These are phyloP conservation scores for Diospyros lotus DNA, from an alignment of 148 eudicot species.

Conservation along the genomic window DNA sequence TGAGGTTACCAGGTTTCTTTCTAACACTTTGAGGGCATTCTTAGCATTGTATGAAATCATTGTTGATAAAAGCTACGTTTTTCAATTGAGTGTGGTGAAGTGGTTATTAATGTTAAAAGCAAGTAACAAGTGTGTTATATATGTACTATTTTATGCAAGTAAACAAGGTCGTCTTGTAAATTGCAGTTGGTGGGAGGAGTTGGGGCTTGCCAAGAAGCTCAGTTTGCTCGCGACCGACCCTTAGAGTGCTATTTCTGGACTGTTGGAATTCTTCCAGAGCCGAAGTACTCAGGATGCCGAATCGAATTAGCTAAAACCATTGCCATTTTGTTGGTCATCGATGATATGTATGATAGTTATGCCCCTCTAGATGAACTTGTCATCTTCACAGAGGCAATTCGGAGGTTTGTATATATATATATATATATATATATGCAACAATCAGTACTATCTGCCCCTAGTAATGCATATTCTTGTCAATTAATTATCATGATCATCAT, in stretches of 20 bases:
- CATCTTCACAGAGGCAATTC: slow-evolving; percentile 43
- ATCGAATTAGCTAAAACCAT: slow-evolving; percentile 41
- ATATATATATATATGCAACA: neutral
- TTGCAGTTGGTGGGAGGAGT: slow-evolving; percentile 51
- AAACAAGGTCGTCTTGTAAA: neutral
- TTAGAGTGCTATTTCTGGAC: slow-evolving; percentile 56
- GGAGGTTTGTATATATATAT: slow-evolving; percentile 23
- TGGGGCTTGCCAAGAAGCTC: slow-evolving; percentile 32
- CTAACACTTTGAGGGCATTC: too few species aligned
- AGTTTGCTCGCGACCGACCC: slow-evolving; percentile 38
- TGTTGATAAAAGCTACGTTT: too few species aligned
- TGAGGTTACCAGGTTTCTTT: slow-evolving; percentile 24
- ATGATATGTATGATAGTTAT: slow-evolving; percentile 50
- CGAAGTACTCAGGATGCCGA: slow-evolving; percentile 30
- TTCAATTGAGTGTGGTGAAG: too few species aligned
- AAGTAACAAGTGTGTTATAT: too few species aligned
- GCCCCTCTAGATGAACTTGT: slow-evolving; percentile 44
- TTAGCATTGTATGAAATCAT: too few species aligned
- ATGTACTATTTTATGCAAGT: too few species aligned
- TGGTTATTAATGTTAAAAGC: too few species aligned
- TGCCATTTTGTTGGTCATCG: slow-evolving; percentile 43
- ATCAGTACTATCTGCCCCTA: too few species aligned
- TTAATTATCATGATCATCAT: too few species aligned
- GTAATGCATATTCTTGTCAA: too few species aligned
- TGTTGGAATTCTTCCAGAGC: slow-evolving; percentile 35